Base-by-base conservation (phyloP, 139 green algal species). In the Limnomonas spitsbergensis region DNA sequence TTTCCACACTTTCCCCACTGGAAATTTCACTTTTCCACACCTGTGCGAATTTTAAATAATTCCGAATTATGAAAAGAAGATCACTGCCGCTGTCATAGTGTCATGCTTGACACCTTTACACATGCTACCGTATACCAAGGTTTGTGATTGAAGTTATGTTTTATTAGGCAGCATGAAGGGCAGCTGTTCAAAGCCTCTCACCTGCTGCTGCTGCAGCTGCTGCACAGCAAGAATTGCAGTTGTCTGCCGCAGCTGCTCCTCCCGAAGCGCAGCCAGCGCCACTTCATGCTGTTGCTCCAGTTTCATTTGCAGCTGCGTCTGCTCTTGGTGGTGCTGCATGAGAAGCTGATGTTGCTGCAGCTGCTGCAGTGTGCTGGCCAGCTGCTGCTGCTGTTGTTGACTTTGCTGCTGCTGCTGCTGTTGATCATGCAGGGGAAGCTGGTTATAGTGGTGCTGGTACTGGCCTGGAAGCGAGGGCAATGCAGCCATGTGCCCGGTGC, bases 201-300 rank as follows among this genome's bases (percentile, higher is more conserved):
- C 34, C 70, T 82, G 76, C 71, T 82, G 71, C 34, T 77, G 71
- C 66, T 82, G 75, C 35, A 66, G 54, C 40, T 61, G 66, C 9
- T 54, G 42, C 9, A 9, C 42, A 6, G 42, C 42, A 6, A 54
- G 42, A 6, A 54, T 6, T 9, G 42, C 42, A 6, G 42, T 9
- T 9, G 6, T 54, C 61, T 61, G 39, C 75, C 81, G 76, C 1
- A 68, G 68, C 71, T 85, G 80, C 39, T 78, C 52, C 29, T 76
- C 35, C 7, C 76, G 35, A 0, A 68, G 39, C 2, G 79, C 74
- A 4, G 68, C 38, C 74, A 78, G 73, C 39, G 72, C 27, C 39
- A 80, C 35, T 37, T 52, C 34, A 35, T 80, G 74, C 39, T 75
- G 42, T 35, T 77, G 66, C 4, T 70, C 34, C 24, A 27, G 31